Evolutionary conservation across 306 rosid genomes (phyloP).

Genomic region (Glycyrrhiza uralensis): DNA sequence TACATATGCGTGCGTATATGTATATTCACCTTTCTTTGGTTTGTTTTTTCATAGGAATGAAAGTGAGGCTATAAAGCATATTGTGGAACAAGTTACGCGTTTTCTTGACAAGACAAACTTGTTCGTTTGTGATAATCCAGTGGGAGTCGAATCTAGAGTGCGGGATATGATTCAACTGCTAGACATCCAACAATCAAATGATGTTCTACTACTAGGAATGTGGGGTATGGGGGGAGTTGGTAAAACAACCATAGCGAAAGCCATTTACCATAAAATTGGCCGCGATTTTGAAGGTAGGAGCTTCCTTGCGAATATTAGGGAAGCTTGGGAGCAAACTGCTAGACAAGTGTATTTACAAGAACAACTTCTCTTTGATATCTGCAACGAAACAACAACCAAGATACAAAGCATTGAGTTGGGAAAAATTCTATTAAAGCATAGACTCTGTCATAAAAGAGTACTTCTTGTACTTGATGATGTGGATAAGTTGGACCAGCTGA

Average conservation of each 20-base stretch:
- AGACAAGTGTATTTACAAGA: neutral
- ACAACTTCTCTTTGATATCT: neutral
- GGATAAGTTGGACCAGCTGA: neutral
- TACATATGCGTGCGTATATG: too few relatives aligned
- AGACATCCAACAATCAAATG: neutral
- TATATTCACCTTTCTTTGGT: neutral
- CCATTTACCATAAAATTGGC: neutral
- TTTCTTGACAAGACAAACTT: neutral
- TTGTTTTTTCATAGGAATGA: neutral
- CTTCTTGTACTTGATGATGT: neutral
- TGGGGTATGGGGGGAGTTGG: constrained; percentile 16
- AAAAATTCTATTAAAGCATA: neutral
- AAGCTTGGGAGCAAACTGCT: neutral
- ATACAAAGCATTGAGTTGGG: neutral
- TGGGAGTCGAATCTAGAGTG: neutral
- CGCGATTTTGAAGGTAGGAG: neutral
- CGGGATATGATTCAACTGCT: neutral
- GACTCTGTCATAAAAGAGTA: neutral
- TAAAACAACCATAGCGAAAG: neutral
- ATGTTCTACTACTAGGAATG: neutral
- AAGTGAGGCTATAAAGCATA: neutral
- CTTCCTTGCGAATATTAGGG: neutral
- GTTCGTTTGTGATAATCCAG: neutral
- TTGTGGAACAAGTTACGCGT: neutral
- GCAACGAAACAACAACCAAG: neutral